phyloP scores from a whole-genome alignment of 495 filamentous ascomycete genomes.

The Massariosphaeria phaeospora region DNA sequence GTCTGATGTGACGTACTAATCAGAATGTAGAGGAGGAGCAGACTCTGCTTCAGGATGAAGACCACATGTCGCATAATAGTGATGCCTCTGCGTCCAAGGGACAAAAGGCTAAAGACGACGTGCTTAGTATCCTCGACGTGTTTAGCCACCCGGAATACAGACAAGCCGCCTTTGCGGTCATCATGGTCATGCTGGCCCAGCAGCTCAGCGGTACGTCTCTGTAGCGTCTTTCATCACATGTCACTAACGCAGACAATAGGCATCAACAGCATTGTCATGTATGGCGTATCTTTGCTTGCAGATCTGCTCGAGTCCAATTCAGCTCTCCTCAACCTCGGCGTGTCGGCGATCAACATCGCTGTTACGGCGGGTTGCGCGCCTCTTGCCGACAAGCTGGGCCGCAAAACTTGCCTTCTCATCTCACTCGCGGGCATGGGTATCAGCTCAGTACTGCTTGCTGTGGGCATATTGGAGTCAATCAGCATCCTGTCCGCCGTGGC shows the following conservation, averaged over 20 bases:
- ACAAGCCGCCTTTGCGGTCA: slow-evolving; percentile 75
- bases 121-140: slow-evolving; percentile 62
- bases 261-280: slow-evolving; percentile 98
- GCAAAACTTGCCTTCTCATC: slow-evolving; percentile 73
- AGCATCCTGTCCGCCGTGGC: slow-evolving; percentile 72
- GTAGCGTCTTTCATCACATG: neutral
- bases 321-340: slow-evolving; percentile 72
- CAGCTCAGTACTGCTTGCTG: slow-evolving; percentile 65
- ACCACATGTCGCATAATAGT: slow-evolving; percentile 15
- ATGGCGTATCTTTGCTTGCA: slow-evolving; percentile 81
- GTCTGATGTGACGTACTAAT: slow-evolving; percentile 6
- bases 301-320: slow-evolving; percentile 71
- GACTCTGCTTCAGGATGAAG: slow-evolving; percentile 36
- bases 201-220: slow-evolving; percentile 55
- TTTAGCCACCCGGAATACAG: slow-evolving; percentile 61
- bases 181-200: slow-evolving; percentile 87
- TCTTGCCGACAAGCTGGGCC: slow-evolving; percentile 77
- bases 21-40: slow-evolving; percentile 37
- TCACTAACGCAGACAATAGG: slow-evolving; percentile 44
- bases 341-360: slow-evolving; percentile 79
- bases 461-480: slow-evolving; percentile 65
- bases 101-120: slow-evolving; percentile 41
- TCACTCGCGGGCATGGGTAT: slow-evolving; percentile 80
- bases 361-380: slow-evolving; percentile 76
- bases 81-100: slow-evolving; percentile 21